Percentiles rank a stretch among this genome's conserved stretches.
Conservation (phyloP, 257 asterid genomes). For the Leonotis leonurus region DNA sequence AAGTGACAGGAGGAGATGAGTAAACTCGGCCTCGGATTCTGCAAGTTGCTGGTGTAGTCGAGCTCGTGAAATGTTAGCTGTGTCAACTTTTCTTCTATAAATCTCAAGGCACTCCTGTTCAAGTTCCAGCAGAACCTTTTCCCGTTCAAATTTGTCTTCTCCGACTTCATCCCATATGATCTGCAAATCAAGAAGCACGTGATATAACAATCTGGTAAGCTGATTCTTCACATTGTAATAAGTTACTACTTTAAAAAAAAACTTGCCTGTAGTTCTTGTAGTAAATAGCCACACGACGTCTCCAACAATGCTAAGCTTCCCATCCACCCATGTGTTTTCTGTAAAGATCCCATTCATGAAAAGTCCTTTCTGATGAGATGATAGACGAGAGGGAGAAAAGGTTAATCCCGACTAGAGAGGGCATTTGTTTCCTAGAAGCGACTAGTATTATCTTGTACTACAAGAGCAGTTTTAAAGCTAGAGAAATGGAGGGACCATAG, state of each 20-base stretch:
- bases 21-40: conserved; percentile 85
- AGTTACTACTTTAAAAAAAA: neutral
- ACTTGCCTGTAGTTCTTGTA: conserved; percentile 84
- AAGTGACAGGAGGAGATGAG: conserved; percentile 79
- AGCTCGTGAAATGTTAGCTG: conserved; percentile 80
- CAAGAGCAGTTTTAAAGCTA: conserved; percentile 27
- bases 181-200: conserved; percentile 31
- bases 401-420: neutral
- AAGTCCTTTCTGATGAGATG: neutral
- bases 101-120: conserved; percentile 97
- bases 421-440: conserved; percentile 15
- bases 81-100: conserved; percentile 82
- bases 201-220: neutral
- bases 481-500: conserved; percentile 31
- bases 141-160: conserved; percentile 66
- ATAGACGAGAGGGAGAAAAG: neutral
- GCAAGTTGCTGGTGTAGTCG: conserved; percentile 87
- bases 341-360: conserved; percentile 60
- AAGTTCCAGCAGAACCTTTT: conserved; percentile 62
- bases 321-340: conserved; percentile 41
- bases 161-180: conserved; percentile 99
- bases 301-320: conserved; percentile 62
- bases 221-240: neutral
- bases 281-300: conserved; percentile 85
- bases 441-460: conserved; percentile 20